Percentiles rank a stretch among this genome's conserved stretches.
Conservation (phyloP, 176 grass and related monocot genomes). For the Thalia dealbata region DNA sequence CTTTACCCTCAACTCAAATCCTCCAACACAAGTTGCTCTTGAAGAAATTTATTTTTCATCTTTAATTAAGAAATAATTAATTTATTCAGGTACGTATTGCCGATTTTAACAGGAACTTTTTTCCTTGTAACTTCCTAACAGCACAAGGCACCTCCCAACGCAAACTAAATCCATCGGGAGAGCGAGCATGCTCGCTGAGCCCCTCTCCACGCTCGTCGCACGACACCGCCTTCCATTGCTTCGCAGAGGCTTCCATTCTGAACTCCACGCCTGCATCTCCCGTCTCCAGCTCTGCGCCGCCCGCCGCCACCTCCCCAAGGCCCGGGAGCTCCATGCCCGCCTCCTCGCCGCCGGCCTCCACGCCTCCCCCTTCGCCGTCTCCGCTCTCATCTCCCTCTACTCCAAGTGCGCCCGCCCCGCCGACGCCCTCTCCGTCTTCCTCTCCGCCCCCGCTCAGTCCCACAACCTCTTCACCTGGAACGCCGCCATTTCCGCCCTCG, state of each 20-base stretch:
- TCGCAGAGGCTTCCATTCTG: background rate
- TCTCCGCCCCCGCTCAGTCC: constrained; percentile 8
- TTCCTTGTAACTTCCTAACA: too few species aligned
- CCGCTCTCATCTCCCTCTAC: constrained; percentile 20
- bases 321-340: constrained; percentile 14
- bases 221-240: background rate
- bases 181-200: background rate
- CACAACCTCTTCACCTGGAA: constrained; percentile 47
- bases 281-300: constrained; percentile 15
- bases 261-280: constrained; percentile 4
- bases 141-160: too few species aligned
- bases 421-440: constrained; percentile 19
- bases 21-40: too few species aligned
- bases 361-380: constrained; percentile 39
- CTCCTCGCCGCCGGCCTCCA: constrained; percentile 42
- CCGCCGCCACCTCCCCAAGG: constrained; percentile 1
- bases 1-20: too few species aligned
- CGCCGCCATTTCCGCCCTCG: constrained; percentile 35
- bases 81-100: too few species aligned
- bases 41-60: too few species aligned
- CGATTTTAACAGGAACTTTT: too few species aligned
- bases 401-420: constrained; percentile 21
- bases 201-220: background rate
- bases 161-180: background rate
- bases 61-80: too few species aligned